Conservation (phyloP, 176 grass and related monocot species). For the Ensete glaucum region DNA sequence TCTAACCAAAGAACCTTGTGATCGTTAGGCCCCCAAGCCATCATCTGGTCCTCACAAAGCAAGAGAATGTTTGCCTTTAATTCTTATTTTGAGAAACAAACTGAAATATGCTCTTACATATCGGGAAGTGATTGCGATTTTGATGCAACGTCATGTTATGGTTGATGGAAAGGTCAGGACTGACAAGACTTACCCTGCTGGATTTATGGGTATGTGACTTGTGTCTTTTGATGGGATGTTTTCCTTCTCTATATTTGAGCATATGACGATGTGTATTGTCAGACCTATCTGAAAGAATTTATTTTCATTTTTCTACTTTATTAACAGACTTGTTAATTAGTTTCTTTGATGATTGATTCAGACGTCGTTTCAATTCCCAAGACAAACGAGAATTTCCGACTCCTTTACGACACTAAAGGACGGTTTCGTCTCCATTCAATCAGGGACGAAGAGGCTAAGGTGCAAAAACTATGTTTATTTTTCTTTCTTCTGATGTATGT, state of each 20-base stretch:
- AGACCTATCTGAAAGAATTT: not conserved
- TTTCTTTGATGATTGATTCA: not conserved
- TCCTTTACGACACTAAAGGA: too few species aligned
- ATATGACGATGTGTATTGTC: too few species aligned
- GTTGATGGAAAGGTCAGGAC: too few species aligned
- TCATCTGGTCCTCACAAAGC: too few species aligned
- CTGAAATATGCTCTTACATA: conserved; percentile 1
- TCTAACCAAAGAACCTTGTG: too few species aligned
- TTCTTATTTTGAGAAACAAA: not conserved
- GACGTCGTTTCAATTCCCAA: not conserved
- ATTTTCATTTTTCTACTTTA: not conserved
- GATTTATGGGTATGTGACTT: not conserved
- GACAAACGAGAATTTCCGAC: too few species aligned
- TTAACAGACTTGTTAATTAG: not conserved
- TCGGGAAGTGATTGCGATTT: not conserved
- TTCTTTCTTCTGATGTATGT: not conserved
- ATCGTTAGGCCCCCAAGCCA: not conserved
- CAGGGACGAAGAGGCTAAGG: not conserved
- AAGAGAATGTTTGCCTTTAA: not conserved
- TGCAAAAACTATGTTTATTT: not conserved
- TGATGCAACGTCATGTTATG: too few species aligned
- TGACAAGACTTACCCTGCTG: not conserved
- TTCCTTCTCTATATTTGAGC: too few species aligned
- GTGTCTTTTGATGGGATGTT: too few species aligned
- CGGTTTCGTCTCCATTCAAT: not conserved